Evolutionary conservation across 2,329 filamentous ascomycete genomes (phyloP), one percentile per base, ranked within the genome.

Genomic region (Bipolaris bicolor): DNA sequence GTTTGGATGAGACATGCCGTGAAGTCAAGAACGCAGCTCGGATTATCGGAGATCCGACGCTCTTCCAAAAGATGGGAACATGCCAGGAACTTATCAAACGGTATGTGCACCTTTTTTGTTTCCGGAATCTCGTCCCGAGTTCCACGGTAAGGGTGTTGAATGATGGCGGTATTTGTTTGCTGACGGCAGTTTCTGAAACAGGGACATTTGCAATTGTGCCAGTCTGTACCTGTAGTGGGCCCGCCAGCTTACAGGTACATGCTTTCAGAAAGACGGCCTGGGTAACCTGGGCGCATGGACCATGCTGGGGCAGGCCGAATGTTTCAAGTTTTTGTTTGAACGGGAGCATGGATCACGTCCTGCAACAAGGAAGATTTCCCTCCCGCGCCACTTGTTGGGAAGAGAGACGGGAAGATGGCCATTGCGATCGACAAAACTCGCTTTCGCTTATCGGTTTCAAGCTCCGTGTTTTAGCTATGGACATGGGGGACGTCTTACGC

Each of bases 61-160:
- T 99, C 65, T 97, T 96, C 76, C 87, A 89, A 65, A 99, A 99
- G 85, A 99, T 99, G 94, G 89, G 96, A 79, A 88, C 88, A 62
- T 96, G 94, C 66, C 94, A 98, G 84, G 95, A 99, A 82, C 85
- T 97, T 84, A 99, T 99, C 75, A 96, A 97, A 84, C 82, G 95
- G 71, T 95, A 97, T 76, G 95, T 97, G 20, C 36, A 26, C 22
- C n/a, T 43, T 29, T 16, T 15, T 20, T 15, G 29, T 52, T 18
- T 24, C 16, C 34, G 20, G 16, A 40, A 36, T 43, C 43, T 29
- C 33, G 52, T 60, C 20, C 46, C 33, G 10, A 36, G 18, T 34
- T 54, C 37, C 47, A 22, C 39, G 48, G 9, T n/a, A 20, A 18
- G 26, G 26, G 5, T 20, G 29, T 15, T 11, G 33, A 11, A 26